Base-by-base conservation (phyloP, 441 rosid species). In the Euphorbia schlechtendalii region DNA sequence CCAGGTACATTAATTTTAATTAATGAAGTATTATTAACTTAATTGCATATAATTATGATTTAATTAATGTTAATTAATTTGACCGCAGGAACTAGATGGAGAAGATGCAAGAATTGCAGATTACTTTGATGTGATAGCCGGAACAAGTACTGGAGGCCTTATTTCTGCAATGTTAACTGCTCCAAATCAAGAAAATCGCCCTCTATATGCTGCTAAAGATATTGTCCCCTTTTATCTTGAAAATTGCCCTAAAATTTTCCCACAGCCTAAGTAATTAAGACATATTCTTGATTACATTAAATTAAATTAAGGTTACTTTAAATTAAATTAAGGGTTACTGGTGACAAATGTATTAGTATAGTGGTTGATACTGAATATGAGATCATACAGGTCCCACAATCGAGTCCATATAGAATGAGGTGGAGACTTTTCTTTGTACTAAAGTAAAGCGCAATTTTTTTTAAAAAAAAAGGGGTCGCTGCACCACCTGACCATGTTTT, bases 111-210 rank as follows among this genome's bases (percentile, higher is more conserved):
- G 92, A 74, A 38, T 86, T 0, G 83, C 86, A 17, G 85, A 86
- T 68, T 86, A 84, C 52, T 84, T 86, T 32, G 87, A 86, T 40
- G 82, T 84, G 51, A 80, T 82, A 7, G 65, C 84, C 13, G 83
- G 85, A 56, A 86, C 88, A n/a, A 86, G 91, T 67, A 84, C 87
- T 0, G 88, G 88, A 0, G 91, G 87, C 5, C 77, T 86, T 3
- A 75, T 86, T 21, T 73, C 87, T 7, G 75, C 87, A 66, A 84
- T 86, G 87, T 68, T 86, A 38, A 71, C 87, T 20, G 52, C 80
- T 24, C 92, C 87, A n/a, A 59, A 86, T 59, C 68, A 80, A 56
- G 59, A 77, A 0, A 68, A 77, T 9, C 80, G 87, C 14, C 89
- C 92, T 15, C 46, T 78, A 0, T 86, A 69, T 64, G 82, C 82